Percentiles rank a stretch among this genome's conserved stretches.
These are phyloP conservation scores for Hirsutella minnesotensis DNA, from an alignment of 2,329 filamentous ascomycete species.

Conservation along the genomic window DNA sequence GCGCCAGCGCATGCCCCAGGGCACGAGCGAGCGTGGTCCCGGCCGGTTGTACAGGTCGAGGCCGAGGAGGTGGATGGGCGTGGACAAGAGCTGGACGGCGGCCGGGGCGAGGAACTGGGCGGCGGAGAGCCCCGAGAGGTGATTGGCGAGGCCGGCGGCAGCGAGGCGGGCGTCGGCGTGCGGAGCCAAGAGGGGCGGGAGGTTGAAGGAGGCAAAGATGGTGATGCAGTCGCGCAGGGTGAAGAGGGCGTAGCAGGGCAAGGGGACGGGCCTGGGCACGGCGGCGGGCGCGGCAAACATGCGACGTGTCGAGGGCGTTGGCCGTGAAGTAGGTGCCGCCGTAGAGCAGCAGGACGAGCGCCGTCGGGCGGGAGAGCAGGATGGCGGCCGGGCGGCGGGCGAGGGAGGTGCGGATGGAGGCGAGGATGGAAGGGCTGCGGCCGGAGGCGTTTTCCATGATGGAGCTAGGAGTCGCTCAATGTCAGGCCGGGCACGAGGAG, in stretches of 20 bases:
- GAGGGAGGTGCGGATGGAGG: constrained; percentile 50
- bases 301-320: constrained; percentile 73
- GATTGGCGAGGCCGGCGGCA: constrained; percentile 32
- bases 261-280: constrained; percentile 46
- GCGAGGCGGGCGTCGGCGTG: constrained; percentile 43
- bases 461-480: constrained; percentile 31
- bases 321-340: constrained; percentile 82
- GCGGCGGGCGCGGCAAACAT: constrained; percentile 58
- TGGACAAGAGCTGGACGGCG: constrained; percentile 65
- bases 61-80: constrained; percentile 74
- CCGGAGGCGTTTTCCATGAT: constrained; percentile 79
- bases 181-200: constrained; percentile 69
- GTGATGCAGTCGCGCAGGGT: constrained; percentile 74
- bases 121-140: constrained; percentile 42
- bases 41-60: constrained; percentile 76
- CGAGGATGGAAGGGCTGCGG: constrained; percentile 39
- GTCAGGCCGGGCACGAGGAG: constrained; percentile 7
- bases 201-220: constrained; percentile 85
- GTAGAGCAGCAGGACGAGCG: constrained; percentile 64
- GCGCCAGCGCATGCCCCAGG: constrained; percentile 47
- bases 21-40: constrained; percentile 17
- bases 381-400: constrained; percentile 48
- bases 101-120: constrained; percentile 78
- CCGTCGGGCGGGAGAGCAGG: constrained; percentile 54
- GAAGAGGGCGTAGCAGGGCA: constrained; percentile 67